Evolutionary conservation across 148 eudicot genomes (phyloP).

Genomic region (Rhododendron vialii): DNA sequence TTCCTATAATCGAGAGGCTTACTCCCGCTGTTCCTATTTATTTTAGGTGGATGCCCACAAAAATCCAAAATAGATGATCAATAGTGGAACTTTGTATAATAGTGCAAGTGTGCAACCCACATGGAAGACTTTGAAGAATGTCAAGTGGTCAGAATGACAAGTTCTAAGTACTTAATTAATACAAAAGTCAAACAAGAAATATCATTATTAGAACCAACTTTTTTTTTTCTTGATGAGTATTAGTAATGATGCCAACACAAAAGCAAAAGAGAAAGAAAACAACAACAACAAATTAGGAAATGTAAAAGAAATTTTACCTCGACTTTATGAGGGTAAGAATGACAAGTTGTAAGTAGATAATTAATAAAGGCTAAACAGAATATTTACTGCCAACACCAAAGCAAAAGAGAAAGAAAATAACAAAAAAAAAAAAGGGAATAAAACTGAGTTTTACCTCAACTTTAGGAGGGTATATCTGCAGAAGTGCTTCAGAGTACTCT

Average conservation of each 20-base stretch:
- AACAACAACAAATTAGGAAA: not conserved
- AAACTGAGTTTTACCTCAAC: slow-evolving; percentile 52
- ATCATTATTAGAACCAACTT: not conserved
- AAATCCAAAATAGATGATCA: not conserved
- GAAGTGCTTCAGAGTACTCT: slow-evolving; percentile 87
- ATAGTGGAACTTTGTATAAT: not conserved
- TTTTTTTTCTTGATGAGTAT: not conserved
- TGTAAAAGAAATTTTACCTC: not conserved
- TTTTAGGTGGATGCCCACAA: not conserved
- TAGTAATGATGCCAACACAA: not conserved
- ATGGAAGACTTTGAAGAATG: not conserved
- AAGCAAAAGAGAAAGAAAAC: not conserved
- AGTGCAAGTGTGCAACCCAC: not conserved
- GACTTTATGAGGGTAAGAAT: not conserved
- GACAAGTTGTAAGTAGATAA: not conserved
- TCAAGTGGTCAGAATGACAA: not conserved
- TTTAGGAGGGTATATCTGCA: slow-evolving; percentile 72
- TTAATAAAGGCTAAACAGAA: not conserved
- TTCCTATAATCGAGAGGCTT: not conserved
- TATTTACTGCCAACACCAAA: not conserved
- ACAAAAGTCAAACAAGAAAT: not conserved
- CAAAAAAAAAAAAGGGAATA: not conserved
- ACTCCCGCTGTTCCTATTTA: not conserved
- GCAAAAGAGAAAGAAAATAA: not conserved
- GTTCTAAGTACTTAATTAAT: not conserved